Evolutionary conservation across 164 flowering plant genomes (phyloP), one percentile per base, ranked within the genome.

Genomic region (Stephania yunnanensis): DNA sequence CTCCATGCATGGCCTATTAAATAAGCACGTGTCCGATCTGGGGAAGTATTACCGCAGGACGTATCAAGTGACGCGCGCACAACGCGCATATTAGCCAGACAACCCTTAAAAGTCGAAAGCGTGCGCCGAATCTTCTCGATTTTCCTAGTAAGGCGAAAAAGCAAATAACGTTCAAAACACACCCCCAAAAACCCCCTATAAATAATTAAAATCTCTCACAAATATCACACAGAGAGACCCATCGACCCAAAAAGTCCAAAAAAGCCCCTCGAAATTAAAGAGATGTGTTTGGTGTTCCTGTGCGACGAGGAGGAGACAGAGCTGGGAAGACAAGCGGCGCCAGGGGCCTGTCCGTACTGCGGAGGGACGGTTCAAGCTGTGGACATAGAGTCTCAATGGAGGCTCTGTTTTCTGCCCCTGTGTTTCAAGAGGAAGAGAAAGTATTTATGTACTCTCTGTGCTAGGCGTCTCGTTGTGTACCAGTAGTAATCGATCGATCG

Each of bases 261-360:
- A 19, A 73, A 30, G 36, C 7, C n/a, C 15, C 29, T 15, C 4
- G 13, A 30, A 67, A 67, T 0, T 25, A 25, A 30, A 3, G 11
- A 70, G 73, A 94, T 92, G 98, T 94, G 95, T 82, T 71, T 92
- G 80, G 89, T 92, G 75, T 92, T 89, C 70, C 84, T 91, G 70
- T 94, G 98, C 76, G 95, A 89, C 69, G 84, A 91, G 77, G 90
- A 92, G 3, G 87, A 94, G 83, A 80, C 81, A 81, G 93, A 91
- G 63, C 50, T 92, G 13, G 86, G 82, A 8, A 82, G 88, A 79
- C 90, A 89, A 30, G 58, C 80, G 45, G 98, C 97, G 10, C 89
- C 92, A 3, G 97, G 97, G 17, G 78, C 85, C 5, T 93, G 98
- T 76, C 97, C 98, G 0, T 90, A 82, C 84, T 91, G 97, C 71